Conservation (phyloP, 2,329 filamentous ascomycete genomes). For the Hypomyces perniciosus region DNA sequence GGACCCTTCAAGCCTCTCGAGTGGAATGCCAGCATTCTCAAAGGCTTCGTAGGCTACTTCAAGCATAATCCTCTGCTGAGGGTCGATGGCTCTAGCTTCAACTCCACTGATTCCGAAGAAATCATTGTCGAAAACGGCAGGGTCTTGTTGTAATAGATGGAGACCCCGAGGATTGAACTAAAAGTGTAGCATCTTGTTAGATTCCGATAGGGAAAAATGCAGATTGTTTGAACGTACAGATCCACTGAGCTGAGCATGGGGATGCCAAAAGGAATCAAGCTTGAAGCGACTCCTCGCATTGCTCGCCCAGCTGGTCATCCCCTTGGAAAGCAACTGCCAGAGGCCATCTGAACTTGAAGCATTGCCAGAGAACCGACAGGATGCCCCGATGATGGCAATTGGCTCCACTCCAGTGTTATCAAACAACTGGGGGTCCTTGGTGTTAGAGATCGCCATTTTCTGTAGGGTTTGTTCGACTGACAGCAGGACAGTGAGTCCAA, state of each 20-base stretch:
- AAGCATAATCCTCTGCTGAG: constrained; percentile 12
- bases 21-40: constrained; percentile 11
- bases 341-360: constrained; percentile 28
- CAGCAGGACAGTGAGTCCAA: background rate
- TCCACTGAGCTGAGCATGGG: constrained; percentile 9
- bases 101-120: constrained; percentile 12
- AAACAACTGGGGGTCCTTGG: constrained; percentile 1
- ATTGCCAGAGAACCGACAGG: constrained; percentile 34
- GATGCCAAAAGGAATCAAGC: constrained; percentile 13
- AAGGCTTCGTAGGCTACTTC: constrained; percentile 12
- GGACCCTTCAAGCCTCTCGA: constrained; percentile 6
- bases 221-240: constrained; percentile 2
- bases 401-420: constrained; percentile 22
- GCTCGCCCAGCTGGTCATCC: constrained; percentile 14
- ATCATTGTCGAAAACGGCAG: constrained; percentile 11
- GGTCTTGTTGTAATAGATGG: constrained; percentile 10
- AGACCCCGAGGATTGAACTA: constrained; percentile 9
- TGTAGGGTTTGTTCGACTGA: background rate
- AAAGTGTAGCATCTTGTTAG: background rate
- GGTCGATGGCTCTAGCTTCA: constrained; percentile 13
- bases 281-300: constrained; percentile 10
- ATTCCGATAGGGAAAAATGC: background rate
- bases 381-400: constrained; percentile 38
- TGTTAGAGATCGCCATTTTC: constrained; percentile 2
- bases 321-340: constrained; percentile 29